Base-by-base conservation (phyloP, 441 rosid species). In the Biscutella auriculata region DNA sequence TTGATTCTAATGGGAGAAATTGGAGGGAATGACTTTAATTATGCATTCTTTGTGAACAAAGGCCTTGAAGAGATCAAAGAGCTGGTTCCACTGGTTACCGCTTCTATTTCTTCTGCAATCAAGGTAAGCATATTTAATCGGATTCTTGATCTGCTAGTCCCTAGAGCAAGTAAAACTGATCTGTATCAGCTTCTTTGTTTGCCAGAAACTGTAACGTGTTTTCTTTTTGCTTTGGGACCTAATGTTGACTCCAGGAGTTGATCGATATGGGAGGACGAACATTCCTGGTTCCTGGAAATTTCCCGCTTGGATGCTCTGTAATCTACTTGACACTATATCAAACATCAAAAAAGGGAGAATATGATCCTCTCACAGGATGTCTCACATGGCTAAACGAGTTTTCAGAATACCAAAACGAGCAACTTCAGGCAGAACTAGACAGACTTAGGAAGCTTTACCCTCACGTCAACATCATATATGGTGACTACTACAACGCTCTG, bases 1-100 rank as follows among this genome's bases (percentile, higher is more conserved):
- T 50, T 82, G 63, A 57, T 82, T 60, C 67, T 77, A 3, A 60
- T 79, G 77, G 87, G 87, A 67, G 87, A 77, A 56, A 74, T 82
- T 48, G 82, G 84, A 60, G 84, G 84, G 8, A 82, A 82, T 23
- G 87, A 82, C 27, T 77, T 69, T 43, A 77, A 69, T 13, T 12
- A 67, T 33, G 53, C 66, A 4, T 69, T 77, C 39, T 45, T 68
- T 3, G 8, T 17, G 4, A 40, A 60, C 12, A 67, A 37, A 60
- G 30, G 30, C 60, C 2, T 44, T 4, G 41, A 68, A 35, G 73
- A 65, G 53, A 45, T 72, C 16, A 71, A 6, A 53, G 68, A 70
- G 26, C 30, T 75, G 6, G 76, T 79, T n/a, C 84, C 80, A 9
- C 30, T 47, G 0, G 78, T 77, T 10, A 59, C 71, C 52, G 12